Evolutionary conservation across 805 yeast genomes (phyloP).

Genomic region (Metschnikowia gelsemii): DNA sequence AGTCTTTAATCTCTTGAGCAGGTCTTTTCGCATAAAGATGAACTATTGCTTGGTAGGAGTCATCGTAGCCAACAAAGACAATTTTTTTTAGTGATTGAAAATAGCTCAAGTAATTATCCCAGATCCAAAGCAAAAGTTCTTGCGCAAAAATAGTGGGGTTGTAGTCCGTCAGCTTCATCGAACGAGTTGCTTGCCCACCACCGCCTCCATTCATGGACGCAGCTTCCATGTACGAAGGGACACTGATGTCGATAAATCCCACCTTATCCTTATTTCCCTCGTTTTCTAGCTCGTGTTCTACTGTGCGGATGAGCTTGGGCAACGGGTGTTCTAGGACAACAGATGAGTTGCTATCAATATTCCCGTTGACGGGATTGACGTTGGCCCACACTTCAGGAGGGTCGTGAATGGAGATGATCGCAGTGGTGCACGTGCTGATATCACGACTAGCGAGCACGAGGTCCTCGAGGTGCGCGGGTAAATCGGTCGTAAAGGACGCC

Average conservation of each 20-base stretch:
- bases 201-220: constrained; percentile 1
- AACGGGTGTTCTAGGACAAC: constrained; percentile 73
- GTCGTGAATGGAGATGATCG: constrained; percentile 78
- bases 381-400: constrained; percentile 93
- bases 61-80: constrained; percentile 85
- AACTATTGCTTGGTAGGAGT: constrained; percentile 81
- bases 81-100: constrained; percentile 64
- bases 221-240: constrained; percentile 51
- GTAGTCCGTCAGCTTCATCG: constrained; percentile 34
- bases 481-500: constrained; percentile 34
- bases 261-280: constrained; percentile 33
- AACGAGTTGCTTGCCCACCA: neutral
- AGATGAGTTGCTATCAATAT: constrained; percentile 68
- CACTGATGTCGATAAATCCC: constrained; percentile 81
- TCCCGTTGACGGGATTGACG: constrained; percentile 75
- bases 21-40: constrained; percentile 83
- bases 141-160: constrained; percentile 69
- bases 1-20: constrained; percentile 49
- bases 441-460: constrained; percentile 71
- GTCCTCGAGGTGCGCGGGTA: constrained; percentile 55
- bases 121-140: constrained; percentile 71
- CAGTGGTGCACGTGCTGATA: constrained; percentile 59
- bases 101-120: constrained; percentile 88
- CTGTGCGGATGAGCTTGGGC: constrained; percentile 57
- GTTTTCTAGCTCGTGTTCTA: constrained; percentile 35